These are phyloP conservation scores for Termitomyces sp. DNA, from an alignment of 768 basidiomycete genomes.

Conservation along the genomic window DNA sequence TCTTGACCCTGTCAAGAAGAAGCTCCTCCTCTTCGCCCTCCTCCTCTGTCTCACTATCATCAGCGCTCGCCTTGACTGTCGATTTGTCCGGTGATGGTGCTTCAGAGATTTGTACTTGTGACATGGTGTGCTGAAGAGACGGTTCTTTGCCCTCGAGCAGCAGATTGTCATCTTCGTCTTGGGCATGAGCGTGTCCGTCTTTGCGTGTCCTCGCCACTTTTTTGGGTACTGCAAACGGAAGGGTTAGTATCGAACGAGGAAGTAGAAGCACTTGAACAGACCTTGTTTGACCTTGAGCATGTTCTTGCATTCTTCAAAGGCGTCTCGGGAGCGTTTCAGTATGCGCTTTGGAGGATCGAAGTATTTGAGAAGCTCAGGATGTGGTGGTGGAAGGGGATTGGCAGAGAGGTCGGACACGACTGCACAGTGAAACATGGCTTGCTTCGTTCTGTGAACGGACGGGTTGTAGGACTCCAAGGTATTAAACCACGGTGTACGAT, in stretches of 20 bases:
- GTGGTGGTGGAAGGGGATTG: slow-evolving; percentile 81
- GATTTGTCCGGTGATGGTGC: slow-evolving; percentile 18
- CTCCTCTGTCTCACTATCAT: slow-evolving; percentile 56
- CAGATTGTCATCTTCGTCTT: slow-evolving; percentile 60
- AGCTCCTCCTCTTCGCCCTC: slow-evolving; percentile 36
- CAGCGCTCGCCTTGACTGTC: slow-evolving; percentile 28
- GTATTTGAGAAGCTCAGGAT: slow-evolving; percentile 82
- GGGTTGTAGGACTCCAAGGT: slow-evolving; percentile 82
- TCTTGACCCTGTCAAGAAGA: slow-evolving; percentile 24
- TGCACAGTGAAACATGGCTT: slow-evolving; percentile 89
- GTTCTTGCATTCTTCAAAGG: slow-evolving; percentile 60
- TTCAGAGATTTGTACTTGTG: slow-evolving; percentile 18
- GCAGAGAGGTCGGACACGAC: slow-evolving; percentile 69
- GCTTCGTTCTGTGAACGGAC: slow-evolving; percentile 85
- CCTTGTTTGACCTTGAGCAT: slow-evolving; percentile 81
- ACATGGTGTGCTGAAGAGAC: slow-evolving; percentile 14
- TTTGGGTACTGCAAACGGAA: slow-evolving; percentile 54
- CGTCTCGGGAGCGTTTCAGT: slow-evolving; percentile 54
- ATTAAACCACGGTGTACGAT: slow-evolving; percentile 73
- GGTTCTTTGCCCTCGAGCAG: slow-evolving; percentile 50
- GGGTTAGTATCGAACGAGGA: not conserved
- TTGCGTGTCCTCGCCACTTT: slow-evolving; percentile 53
- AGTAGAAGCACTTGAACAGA: slow-evolving; percentile 22
- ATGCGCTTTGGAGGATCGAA: slow-evolving; percentile 75
- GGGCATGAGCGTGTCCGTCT: slow-evolving; percentile 60